Evolutionary conservation across 208 protist genomes (phyloP).

Genomic region (Crithidia acanthocephali): DNA sequence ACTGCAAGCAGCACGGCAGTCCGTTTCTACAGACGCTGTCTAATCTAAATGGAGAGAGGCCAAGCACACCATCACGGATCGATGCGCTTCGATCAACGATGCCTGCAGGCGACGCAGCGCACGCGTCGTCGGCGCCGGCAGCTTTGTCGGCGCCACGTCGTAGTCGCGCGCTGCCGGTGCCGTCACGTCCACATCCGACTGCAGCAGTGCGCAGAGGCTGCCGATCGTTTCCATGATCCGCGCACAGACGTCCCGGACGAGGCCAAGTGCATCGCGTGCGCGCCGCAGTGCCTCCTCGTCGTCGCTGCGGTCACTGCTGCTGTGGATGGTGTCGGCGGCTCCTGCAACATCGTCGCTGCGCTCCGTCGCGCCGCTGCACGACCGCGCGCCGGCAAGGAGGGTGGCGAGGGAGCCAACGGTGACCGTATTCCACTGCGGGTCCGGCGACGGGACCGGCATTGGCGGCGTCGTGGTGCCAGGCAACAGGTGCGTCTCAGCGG

Average conservation of each 20-base stretch:
- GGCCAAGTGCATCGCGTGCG: conserved; percentile 7
- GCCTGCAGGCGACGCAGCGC: conserved; percentile 33
- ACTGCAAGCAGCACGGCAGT: too few species aligned
- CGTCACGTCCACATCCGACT: conserved; percentile 15
- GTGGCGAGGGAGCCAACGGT: conserved; percentile 13
- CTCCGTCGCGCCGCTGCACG: conserved; percentile 8
- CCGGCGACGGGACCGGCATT: background rate
- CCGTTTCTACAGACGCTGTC: too few species aligned
- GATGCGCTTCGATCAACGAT: conserved; percentile 23
- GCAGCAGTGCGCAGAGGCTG: conserved; percentile 23
- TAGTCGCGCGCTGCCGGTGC: conserved; percentile 6
- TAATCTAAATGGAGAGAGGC: conserved; percentile 17
- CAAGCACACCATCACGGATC: conserved; percentile 8
- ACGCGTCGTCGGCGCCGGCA: conserved; percentile 26
- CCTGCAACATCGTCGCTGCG: conserved; percentile 16
- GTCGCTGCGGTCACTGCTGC: background rate
- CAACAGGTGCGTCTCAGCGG: background rate
- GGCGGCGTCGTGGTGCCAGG: background rate
- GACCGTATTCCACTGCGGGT: conserved; percentile 23
- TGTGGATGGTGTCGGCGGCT: too few species aligned
- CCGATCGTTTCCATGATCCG: conserved; percentile 8
- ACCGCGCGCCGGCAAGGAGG: conserved; percentile 1
- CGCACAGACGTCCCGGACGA: conserved; percentile 12
- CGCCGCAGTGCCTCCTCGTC: conserved; percentile 4
- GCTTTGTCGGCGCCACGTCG: conserved; percentile 7